phyloP scores from a whole-genome alignment of 768 basidiomycete species.

The Rhodotorula babjevae region DNA sequence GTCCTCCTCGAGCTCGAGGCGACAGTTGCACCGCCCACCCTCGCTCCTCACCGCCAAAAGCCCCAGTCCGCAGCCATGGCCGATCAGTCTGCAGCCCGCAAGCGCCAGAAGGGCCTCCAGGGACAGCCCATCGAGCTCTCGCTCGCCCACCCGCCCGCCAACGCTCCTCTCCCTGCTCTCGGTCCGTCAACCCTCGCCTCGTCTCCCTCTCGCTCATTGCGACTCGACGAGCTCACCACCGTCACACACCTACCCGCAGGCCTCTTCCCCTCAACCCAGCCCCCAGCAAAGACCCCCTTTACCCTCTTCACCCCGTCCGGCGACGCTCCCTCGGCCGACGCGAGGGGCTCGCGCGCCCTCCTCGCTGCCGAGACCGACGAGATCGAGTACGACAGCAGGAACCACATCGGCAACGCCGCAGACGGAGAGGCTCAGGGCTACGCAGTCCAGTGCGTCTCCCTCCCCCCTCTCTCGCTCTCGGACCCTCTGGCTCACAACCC shows the following conservation, averaged over 20 bases:
- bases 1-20: not conserved
- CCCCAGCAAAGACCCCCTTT: slow-evolving; percentile 32
- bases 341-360: slow-evolving; percentile 47
- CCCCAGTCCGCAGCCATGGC: not conserved
- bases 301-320: slow-evolving; percentile 26
- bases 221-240: not conserved
- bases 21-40: not conserved
- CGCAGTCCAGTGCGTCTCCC: slow-evolving; percentile 10
- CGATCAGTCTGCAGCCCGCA: not conserved
- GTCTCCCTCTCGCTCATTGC: not conserved
- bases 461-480: not conserved
- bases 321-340: not conserved
- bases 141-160: slow-evolving; percentile 56
- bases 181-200: slow-evolving; percentile 3
- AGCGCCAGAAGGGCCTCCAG: slow-evolving; percentile 25
- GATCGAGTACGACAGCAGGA: slow-evolving; percentile 72
- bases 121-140: slow-evolving; percentile 17
- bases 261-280: slow-evolving; percentile 35
- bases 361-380: slow-evolving; percentile 78
- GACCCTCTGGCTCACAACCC: not conserved
- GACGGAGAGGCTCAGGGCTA: slow-evolving; percentile 6
- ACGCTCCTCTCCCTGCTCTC: slow-evolving; percentile 13
- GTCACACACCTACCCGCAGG: slow-evolving; percentile 11
- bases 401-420: slow-evolving; percentile 26
- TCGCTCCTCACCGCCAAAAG: no score